Base-by-base conservation (phyloP, 345 rosid species). In the Toxicodendron radicans region DNA sequence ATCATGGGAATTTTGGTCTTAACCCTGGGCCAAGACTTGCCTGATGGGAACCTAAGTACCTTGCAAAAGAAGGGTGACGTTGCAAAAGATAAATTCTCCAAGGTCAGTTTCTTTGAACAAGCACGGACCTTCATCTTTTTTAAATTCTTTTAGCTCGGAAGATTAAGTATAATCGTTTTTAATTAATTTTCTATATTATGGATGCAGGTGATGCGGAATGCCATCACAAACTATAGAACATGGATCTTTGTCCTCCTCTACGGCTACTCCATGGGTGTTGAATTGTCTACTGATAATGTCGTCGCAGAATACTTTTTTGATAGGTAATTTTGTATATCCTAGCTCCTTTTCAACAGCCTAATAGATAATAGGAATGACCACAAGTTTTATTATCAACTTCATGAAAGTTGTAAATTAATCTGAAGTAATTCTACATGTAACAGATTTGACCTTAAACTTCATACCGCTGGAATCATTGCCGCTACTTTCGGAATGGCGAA, bases 231-330 rank as follows among this genome's bases (percentile, higher is more conserved):
- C 80, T 94, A 91, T 46, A 85, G 98, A 79, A 93, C 98, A 10
- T 93, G 97, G 97, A 83, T 93, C 76, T 93, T 91, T 78, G 91
- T 83, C 72, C 91, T 94, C 18, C 90, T 94, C 45, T 92, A 92
- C 66, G 98, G 96, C 33, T 92, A 87, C 70, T 90, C 97, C 27
- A 90, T 91, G 97, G 97, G 98, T 12, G 95, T 94, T 24, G 98
- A 94, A 68, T 72, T 94, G 59, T 75, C 97, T 0, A 91, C 85
- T 2, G 98, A 94, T 64, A 91, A 94, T 70, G 95, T 94, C 64
- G 72, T 91, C 17, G 94, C 97, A 0, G 97, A 94, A 63, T 91
- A 91, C 75, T 94, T 94, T 83, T 91, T 74, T 17, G 97, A 94
- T 58, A 88, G 96, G 87, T 87, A 38, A 38, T 38, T 5, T 3